Conservation (phyloP, 176 grass and related monocot genomes). For the Luzula sylvatica region DNA sequence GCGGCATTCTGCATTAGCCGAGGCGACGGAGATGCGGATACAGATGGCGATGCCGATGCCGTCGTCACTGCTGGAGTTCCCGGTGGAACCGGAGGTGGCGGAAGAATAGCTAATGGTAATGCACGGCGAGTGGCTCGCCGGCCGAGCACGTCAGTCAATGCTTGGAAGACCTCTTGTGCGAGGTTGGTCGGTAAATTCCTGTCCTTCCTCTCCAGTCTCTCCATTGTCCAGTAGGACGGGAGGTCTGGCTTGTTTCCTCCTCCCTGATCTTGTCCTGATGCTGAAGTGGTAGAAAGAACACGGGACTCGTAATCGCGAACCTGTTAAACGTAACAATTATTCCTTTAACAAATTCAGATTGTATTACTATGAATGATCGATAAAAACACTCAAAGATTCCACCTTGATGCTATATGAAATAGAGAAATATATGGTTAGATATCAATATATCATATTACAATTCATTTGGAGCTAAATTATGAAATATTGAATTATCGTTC, state of each 20-base stretch:
- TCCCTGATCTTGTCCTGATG: neutral
- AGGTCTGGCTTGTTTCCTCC: neutral
- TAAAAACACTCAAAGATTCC: too few species aligned
- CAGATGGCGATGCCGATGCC: slow-evolving; percentile 1
- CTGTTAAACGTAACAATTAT: neutral
- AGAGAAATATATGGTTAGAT: too few species aligned
- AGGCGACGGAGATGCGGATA: slow-evolving; percentile 18
- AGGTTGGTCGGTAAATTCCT: slow-evolving; percentile 88
- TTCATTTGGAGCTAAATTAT: too few species aligned
- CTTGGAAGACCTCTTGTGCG: slow-evolving; percentile 66
- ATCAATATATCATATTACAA: too few species aligned
- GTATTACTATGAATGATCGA: too few species aligned
- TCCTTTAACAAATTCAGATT: too few species aligned
- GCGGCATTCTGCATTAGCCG: neutral
- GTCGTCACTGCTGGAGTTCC: slow-evolving; percentile 18
- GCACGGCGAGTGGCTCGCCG: slow-evolving; percentile 56
- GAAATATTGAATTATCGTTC: too few species aligned
- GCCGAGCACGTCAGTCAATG: slow-evolving; percentile 68
- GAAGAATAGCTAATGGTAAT: slow-evolving; percentile 15
- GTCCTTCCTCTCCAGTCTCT: slow-evolving; percentile 82
- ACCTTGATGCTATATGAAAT: too few species aligned
- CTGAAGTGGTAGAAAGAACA: neutral
- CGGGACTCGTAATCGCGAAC: slow-evolving; percentile 84
- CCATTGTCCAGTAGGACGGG: slow-evolving; percentile 85
- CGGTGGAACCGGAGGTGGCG: neutral